phyloP scores from a whole-genome alignment of 2,329 filamentous ascomycete species.

The Claviceps sorghi region DNA sequence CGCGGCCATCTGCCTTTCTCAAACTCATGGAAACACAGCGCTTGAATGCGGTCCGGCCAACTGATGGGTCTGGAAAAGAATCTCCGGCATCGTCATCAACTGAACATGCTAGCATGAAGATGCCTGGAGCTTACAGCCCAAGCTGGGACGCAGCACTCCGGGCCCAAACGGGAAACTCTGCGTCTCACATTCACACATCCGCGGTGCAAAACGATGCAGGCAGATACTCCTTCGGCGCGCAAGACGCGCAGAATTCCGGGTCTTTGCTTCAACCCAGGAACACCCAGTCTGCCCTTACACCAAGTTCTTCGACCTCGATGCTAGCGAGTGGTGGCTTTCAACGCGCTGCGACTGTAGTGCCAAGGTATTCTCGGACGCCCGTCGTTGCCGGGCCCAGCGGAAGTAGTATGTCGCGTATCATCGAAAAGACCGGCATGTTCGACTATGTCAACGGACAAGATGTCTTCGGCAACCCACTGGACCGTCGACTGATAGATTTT shows the following conservation, averaged over 20 bases:
- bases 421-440: constrained; percentile 22
- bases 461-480: constrained; percentile 21
- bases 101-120: background rate
- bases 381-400: constrained; percentile 1
- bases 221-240: background rate
- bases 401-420: constrained; percentile 18
- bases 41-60: constrained; percentile 4
- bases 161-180: background rate
- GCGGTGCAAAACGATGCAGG: background rate
- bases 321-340: background rate
- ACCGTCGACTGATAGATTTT: constrained; percentile 18
- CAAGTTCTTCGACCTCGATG: background rate
- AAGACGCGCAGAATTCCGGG: background rate
- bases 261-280: background rate
- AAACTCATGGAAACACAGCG: constrained; percentile 17
- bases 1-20: constrained; percentile 12
- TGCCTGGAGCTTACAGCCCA: constrained; percentile 11
- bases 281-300: background rate
- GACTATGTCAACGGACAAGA: constrained; percentile 23
- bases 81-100: background rate
- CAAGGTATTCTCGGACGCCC: background rate
- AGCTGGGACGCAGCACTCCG: constrained; percentile 1
- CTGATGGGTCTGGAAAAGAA: background rate
- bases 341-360: background rate
- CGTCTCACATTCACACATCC: too few species aligned